A percentile compares a stretch with the other conserved stretches of the same genome.
These are phyloP conservation scores for Linanthus parryae DNA, from an alignment of 148 eudicot genomes.

Conservation along the genomic window DNA sequence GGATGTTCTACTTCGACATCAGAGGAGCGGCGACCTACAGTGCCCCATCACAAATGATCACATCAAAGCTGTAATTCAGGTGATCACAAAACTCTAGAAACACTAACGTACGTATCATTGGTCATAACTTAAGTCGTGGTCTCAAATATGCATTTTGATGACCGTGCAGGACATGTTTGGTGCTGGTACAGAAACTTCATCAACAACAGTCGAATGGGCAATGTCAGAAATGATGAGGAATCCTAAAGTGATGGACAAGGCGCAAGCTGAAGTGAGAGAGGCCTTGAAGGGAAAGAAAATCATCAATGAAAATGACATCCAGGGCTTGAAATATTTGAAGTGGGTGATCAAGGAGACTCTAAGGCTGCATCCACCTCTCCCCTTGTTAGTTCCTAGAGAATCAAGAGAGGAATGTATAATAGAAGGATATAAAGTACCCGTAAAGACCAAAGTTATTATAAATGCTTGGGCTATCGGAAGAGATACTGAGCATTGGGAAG, in stretches of 20 bases:
- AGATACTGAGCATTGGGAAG: not conserved
- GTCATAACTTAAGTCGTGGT: too few species aligned
- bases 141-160: too few species aligned
- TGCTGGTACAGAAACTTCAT: not conserved
- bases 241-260: not conserved
- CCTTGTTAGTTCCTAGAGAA: not conserved
- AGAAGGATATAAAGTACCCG: not conserved
- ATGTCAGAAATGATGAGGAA: not conserved
- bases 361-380: not conserved
- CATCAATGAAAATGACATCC: not conserved
- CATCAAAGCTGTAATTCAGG: slow-evolving; percentile 2
- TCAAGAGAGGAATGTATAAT: not conserved
- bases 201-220: not conserved
- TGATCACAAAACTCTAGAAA: too few species aligned
- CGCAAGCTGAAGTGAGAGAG: not conserved
- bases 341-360: not conserved
- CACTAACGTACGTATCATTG: too few species aligned
- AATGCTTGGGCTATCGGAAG: too few species aligned
- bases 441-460: not conserved
- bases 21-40: too few species aligned
- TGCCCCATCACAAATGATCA: not conserved
- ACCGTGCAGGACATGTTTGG: not conserved
- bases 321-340: too few species aligned
- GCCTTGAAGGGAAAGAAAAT: not conserved
- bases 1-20: slow-evolving; percentile 1